Percentiles rank a stretch among this genome's conserved stretches.
These are phyloP conservation scores for Lactarius trivialis DNA, from an alignment of 768 basidiomycete genomes.

Conservation along the genomic window DNA sequence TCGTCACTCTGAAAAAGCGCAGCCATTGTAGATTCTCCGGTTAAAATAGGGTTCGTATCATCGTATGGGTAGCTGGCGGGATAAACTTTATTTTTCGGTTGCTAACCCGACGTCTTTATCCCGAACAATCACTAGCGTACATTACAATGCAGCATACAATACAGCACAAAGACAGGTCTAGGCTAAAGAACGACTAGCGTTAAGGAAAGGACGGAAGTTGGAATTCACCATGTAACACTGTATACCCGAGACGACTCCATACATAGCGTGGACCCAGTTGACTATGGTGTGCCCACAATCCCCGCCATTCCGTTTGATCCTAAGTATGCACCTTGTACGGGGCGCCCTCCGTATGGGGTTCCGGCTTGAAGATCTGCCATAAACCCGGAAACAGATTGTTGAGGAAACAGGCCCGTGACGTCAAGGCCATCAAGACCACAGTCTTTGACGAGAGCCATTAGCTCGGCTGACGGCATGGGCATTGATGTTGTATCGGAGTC, in stretches of 20 bases:
- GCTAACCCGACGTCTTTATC: too few relatives aligned
- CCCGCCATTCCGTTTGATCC: slow-evolving; percentile 1
- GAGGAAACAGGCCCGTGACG: slow-evolving; percentile 1
- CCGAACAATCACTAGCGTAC: neutral
- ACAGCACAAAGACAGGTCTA: neutral
- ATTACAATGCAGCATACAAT: neutral
- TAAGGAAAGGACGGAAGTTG: neutral
- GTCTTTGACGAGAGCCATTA: slow-evolving; percentile 19
- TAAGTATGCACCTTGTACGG: neutral
- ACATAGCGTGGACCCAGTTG: neutral
- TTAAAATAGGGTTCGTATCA: neutral
- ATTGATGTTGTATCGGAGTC: neutral
- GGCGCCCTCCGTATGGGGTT: neutral
- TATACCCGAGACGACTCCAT: too few relatives aligned
- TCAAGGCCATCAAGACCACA: slow-evolving; percentile 9
- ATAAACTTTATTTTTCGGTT: neutral
- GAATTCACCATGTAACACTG: neutral
- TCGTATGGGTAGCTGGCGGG: neutral
- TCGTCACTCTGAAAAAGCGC: neutral
- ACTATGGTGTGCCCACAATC: neutral
- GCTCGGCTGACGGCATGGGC: slow-evolving; percentile 7
- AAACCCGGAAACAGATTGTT: neutral
- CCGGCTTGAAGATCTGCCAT: neutral
- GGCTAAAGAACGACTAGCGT: neutral
- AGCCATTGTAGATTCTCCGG: neutral